These are phyloP conservation scores for Phytophthora sansomeana DNA, from an alignment of 352 stramenopile species.

Conservation along the genomic window DNA sequence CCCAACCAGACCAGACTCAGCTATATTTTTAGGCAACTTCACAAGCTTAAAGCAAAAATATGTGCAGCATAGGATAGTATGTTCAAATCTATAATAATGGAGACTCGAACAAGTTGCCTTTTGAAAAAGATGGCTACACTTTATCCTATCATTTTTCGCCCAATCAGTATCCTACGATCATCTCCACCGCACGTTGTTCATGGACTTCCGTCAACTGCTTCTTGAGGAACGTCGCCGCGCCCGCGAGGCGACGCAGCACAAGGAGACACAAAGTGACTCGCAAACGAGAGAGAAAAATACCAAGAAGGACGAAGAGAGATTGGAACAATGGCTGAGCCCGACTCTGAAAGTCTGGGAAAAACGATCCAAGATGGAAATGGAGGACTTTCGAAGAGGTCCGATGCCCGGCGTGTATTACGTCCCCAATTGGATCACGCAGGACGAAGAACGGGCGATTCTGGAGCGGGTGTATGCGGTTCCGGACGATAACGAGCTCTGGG, in stretches of 20 bases:
- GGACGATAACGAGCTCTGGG: slow-evolving; percentile 48
- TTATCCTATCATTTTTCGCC: neutral
- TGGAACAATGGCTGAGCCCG: slow-evolving; percentile 13
- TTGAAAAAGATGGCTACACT: slow-evolving; percentile 15
- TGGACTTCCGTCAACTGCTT: slow-evolving; percentile 66
- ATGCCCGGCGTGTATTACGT: slow-evolving; percentile 69
- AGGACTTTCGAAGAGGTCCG: slow-evolving; percentile 37
- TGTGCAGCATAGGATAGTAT: too few species aligned
- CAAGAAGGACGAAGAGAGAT: neutral
- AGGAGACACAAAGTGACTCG: neutral
- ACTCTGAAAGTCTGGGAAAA: slow-evolving; percentile 39
- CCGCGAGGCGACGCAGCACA: slow-evolving; percentile 22
- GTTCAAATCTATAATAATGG: neutral
- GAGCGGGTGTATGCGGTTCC: slow-evolving; percentile 61
- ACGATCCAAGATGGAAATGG: slow-evolving; percentile 41
- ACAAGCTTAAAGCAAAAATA: too few species aligned
- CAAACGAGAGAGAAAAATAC: slow-evolving; percentile 1
- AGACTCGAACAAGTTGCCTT: neutral
- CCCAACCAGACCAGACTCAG: neutral
- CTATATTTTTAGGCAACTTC: slow-evolving; percentile 24
- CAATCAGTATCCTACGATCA: slow-evolving; percentile 17
- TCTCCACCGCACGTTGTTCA: slow-evolving; percentile 26
- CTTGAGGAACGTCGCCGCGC: slow-evolving; percentile 58
- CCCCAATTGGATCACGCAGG: slow-evolving; percentile 64
- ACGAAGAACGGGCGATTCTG: slow-evolving; percentile 67